These are phyloP conservation scores for Saccharum spontaneum DNA, from an alignment of 176 grass and related monocot genomes.

Conservation along the genomic window DNA sequence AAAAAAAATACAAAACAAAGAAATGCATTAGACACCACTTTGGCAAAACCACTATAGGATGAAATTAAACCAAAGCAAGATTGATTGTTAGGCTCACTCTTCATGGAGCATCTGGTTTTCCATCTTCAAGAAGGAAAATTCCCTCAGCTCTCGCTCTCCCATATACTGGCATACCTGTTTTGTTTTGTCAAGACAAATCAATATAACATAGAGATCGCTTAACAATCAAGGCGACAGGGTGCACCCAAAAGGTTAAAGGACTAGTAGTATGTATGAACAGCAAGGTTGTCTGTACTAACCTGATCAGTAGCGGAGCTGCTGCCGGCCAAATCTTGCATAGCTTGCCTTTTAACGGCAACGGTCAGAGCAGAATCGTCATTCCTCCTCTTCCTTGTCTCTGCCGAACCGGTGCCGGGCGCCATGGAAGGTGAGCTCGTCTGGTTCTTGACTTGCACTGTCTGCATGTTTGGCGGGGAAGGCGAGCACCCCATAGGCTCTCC, in stretches of 20 bases:
- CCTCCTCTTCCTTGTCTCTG: slow-evolving; percentile 27
- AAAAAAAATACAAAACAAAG: too few relatives aligned
- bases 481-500: not conserved
- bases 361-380: too few relatives aligned
- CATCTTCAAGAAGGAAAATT: slow-evolving; percentile 29
- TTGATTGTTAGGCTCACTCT: slow-evolving; percentile 23
- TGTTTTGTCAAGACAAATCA: slow-evolving; percentile 1
- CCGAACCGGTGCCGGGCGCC: not conserved
- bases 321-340: not conserved
- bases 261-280: not conserved
- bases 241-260: not conserved
- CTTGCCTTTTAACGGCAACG: not conserved
- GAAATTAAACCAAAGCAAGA: not conserved
- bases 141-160: slow-evolving; percentile 19
- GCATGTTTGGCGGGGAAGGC: not conserved
- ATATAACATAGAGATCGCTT: not conserved
- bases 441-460: not conserved
- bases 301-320: not conserved
- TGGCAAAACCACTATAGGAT: not conserved
- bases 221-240: not conserved
- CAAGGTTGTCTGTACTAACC: not conserved
- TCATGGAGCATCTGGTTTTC: slow-evolving; percentile 39
- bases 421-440: not conserved
- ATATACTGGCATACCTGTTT: slow-evolving; percentile 16
- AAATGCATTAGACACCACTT: too few relatives aligned